Evolutionary conservation across 208 protist species (phyloP), one percentile per base, ranked within the genome.

Genomic region (Leishmania tarentolae): DNA sequence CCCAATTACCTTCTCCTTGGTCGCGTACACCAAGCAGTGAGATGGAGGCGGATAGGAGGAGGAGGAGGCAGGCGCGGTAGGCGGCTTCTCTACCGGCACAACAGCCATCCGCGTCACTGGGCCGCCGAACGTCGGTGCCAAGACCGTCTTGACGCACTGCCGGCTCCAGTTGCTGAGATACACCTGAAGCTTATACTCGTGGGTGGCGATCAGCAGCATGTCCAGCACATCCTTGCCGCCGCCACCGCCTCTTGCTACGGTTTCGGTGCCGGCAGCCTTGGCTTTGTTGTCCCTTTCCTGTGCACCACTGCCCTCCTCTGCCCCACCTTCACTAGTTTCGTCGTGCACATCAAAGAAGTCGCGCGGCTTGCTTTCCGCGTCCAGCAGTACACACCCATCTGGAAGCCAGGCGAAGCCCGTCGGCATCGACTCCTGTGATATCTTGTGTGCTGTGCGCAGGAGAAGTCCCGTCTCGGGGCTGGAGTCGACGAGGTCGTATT

Each of bases 401-500:
- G 82, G 87, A 0, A 90, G 75, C 95, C 95, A 99, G 13, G 98
- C 47, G 79, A 98, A 93, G 5, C 96, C 96, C 1, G 97, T 99
- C 17, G 98, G 98, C 19, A 92, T 59, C 6, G 94, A 80, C 37
- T 90, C 91, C 87, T 99, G 97, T 46, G 97, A 97, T 77, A 99
- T 97, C 75, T 94, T 92, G 81, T 98, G 92, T 15, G 93, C 92
- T 2, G 84, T 91, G 35, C 93, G 88, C 74, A 98, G 75, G 82
- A 93, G 83, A 19, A 99, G 79, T 61, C 98, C 98, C 21, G 78
- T 92, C 79, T 95, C 90, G 15, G 97, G 88, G 53, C 91, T 88
- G 31, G 94, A 97, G 76, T 97, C 88, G 21, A 92, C 82, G 42
- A 99, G 76, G 84, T 99, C 96, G 85, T 99, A 99, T 90, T 99